A percentile compares a stretch with the other conserved stretches of the same genome.
phyloP scores from a whole-genome alignment of 208 protist genomes.

The Lotmaria passim region DNA sequence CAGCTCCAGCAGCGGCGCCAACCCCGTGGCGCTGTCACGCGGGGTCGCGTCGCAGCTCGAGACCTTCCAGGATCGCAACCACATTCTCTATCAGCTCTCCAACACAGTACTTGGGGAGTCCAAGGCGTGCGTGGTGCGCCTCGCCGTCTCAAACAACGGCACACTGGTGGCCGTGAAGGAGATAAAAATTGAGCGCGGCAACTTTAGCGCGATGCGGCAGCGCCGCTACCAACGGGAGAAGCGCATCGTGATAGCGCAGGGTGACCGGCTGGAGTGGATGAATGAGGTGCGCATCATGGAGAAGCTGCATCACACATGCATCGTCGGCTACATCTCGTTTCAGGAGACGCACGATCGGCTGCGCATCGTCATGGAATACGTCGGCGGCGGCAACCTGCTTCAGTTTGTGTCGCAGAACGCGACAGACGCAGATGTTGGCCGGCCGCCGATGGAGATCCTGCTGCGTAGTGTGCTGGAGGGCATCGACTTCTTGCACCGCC shows the following conservation, averaged over 20 bases:
- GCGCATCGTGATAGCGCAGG: constrained; percentile 33
- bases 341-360: constrained; percentile 50
- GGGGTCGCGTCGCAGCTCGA: neutral
- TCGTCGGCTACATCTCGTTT: constrained; percentile 94
- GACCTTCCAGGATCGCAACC: constrained; percentile 49
- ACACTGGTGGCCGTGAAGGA: constrained; percentile 68
- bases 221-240: constrained; percentile 26
- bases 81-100: constrained; percentile 57
- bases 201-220: constrained; percentile 20
- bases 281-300: constrained; percentile 69
- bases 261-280: constrained; percentile 23
- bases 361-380: constrained; percentile 85
- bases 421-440: neutral
- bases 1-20: neutral
- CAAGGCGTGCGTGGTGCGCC: constrained; percentile 51
- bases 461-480: constrained; percentile 68
- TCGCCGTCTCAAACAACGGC: constrained; percentile 68
- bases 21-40: no score
- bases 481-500: constrained; percentile 79
- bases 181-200: constrained; percentile 32
- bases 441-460: constrained; percentile 38
- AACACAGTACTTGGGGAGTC: constrained; percentile 46
- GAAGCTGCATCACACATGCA: constrained; percentile 83
- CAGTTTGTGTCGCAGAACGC: constrained; percentile 43
- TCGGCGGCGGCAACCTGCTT: constrained; percentile 76